These are phyloP conservation scores for Talaromyces verruculosus DNA, from an alignment of 2,329 filamentous ascomycete genomes.

Conservation along the genomic window DNA sequence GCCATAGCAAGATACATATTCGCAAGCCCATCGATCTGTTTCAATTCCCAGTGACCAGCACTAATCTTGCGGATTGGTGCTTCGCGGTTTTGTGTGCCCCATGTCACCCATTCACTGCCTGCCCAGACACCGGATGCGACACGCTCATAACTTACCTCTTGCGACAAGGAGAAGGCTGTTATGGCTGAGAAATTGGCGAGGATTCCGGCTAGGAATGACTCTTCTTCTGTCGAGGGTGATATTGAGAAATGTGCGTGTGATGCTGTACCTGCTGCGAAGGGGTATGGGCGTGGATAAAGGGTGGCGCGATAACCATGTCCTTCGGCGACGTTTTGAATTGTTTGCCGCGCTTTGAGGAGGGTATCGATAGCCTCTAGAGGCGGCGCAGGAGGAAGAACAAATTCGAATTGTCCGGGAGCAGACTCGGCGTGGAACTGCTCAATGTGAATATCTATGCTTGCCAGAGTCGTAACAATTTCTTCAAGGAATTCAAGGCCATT, in stretches of 20 bases:
- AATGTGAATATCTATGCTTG: slow-evolving; percentile 62
- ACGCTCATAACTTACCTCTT: slow-evolving; percentile 67
- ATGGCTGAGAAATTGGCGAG: slow-evolving; percentile 65
- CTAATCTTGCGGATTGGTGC: slow-evolving; percentile 68
- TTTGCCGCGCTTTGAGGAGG: slow-evolving; percentile 68
- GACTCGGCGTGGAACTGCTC: slow-evolving; percentile 75
- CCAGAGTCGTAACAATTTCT: slow-evolving; percentile 63
- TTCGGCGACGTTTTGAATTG: slow-evolving; percentile 65
- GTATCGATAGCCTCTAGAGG: slow-evolving; percentile 70
- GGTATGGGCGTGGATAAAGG: slow-evolving; percentile 69
- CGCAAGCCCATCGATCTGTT: slow-evolving; percentile 73
- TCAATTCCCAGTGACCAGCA: slow-evolving; percentile 72
- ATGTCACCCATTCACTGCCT: slow-evolving; percentile 74
- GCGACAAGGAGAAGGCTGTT: slow-evolving; percentile 67
- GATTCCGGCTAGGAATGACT: slow-evolving; percentile 69
- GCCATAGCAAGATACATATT: slow-evolving; percentile 73
- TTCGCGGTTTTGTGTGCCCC: slow-evolving; percentile 81
- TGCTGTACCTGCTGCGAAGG: slow-evolving; percentile 60
- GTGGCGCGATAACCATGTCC: slow-evolving; percentile 66
- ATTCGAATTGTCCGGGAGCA: slow-evolving; percentile 73
- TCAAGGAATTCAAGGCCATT: slow-evolving; percentile 59
- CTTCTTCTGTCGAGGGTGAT: slow-evolving; percentile 52
- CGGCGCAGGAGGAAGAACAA: slow-evolving; percentile 64
- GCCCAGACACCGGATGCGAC: slow-evolving; percentile 70
- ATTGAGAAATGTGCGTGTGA: slow-evolving; percentile 68